phyloP scores from a whole-genome alignment of 441 rosid species.

The Croton laevigatus region DNA sequence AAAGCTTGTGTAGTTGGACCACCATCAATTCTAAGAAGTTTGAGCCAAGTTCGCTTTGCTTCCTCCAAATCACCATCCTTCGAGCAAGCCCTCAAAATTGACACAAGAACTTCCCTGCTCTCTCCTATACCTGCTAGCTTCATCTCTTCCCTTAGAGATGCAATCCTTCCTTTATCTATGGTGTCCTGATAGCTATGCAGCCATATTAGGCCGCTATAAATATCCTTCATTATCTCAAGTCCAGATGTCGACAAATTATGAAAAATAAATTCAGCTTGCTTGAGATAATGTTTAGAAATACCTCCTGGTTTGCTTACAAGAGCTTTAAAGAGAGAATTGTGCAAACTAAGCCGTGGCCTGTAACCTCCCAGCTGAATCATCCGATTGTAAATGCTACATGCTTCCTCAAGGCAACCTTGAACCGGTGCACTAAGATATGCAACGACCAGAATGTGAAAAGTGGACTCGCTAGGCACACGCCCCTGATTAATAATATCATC shows the following conservation, averaged over 20 bases:
- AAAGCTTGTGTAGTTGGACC: constrained; percentile 60
- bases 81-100: constrained; percentile 71
- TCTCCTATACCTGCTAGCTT: constrained; percentile 53
- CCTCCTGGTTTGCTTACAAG: constrained; percentile 57
- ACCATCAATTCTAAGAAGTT: constrained; percentile 36
- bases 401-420: constrained; percentile 76
- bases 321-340: constrained; percentile 77
- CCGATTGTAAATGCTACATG: constrained; percentile 70
- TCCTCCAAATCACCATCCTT: constrained; percentile 65
- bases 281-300: constrained; percentile 49
- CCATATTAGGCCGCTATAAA: constrained; percentile 72
- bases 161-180: constrained; percentile 54
- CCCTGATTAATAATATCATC: constrained; percentile 84
- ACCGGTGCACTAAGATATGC: constrained; percentile 70
- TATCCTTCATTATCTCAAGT: constrained; percentile 67
- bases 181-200: constrained; percentile 79
- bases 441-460: constrained; percentile 76
- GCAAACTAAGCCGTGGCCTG: constrained; percentile 60
- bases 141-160: constrained; percentile 61
- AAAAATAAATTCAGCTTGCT: constrained; percentile 84
- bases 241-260: constrained; percentile 65
- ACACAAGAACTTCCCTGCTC: constrained; percentile 58
- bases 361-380: constrained; percentile 96
- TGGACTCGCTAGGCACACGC: constrained; percentile 83
- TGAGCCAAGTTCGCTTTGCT: constrained; percentile 63